Evolutionary conservation across 495 filamentous ascomycete species (phyloP).

Genomic region (Schizothecium vesticola): DNA sequence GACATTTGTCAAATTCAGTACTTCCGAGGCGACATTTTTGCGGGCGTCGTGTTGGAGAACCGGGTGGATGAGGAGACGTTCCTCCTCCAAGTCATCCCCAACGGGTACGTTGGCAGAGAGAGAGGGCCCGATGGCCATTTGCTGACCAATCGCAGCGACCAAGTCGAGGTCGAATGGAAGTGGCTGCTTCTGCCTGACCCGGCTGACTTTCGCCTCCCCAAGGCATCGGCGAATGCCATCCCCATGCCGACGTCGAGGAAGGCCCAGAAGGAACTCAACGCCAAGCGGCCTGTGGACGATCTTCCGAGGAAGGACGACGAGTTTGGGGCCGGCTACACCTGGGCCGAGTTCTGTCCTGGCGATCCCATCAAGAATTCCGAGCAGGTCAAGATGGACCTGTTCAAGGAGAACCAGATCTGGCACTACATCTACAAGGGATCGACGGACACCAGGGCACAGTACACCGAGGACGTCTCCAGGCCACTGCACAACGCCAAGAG

Average conservation of each 20-base stretch:
- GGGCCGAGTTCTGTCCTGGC: conserved; percentile 75
- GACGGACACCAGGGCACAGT: conserved; percentile 88
- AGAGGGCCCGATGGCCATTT: conserved; percentile 8
- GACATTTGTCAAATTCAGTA: conserved; percentile 88
- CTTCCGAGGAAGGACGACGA: conserved; percentile 61
- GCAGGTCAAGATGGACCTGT: conserved; percentile 58
- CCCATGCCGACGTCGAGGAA: conserved; percentile 51
- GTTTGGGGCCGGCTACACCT: conserved; percentile 63
- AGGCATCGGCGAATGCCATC: conserved; percentile 54
- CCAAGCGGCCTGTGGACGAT: conserved; percentile 53
- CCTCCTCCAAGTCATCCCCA: conserved; percentile 78
- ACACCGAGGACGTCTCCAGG: conserved; percentile 71
- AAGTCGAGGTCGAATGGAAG: conserved; percentile 70
- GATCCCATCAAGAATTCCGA: conserved; percentile 36
- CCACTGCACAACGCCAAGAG: conserved; percentile 50
- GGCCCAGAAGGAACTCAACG: conserved; percentile 53
- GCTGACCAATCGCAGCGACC: conserved; percentile 48
- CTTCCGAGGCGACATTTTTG: conserved; percentile 79
- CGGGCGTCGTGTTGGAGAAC: conserved; percentile 84
- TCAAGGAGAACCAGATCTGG: conserved; percentile 72
- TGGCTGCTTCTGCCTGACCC: conserved; percentile 65
- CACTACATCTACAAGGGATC: conserved; percentile 81
- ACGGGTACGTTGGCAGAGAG: conserved; percentile 59
- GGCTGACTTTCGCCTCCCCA: conserved; percentile 57
- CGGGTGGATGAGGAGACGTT: conserved; percentile 67